These are phyloP conservation scores for Hemisphaericaspora nanyangensis DNA, from an alignment of 805 yeast species.

Conservation along the genomic window DNA sequence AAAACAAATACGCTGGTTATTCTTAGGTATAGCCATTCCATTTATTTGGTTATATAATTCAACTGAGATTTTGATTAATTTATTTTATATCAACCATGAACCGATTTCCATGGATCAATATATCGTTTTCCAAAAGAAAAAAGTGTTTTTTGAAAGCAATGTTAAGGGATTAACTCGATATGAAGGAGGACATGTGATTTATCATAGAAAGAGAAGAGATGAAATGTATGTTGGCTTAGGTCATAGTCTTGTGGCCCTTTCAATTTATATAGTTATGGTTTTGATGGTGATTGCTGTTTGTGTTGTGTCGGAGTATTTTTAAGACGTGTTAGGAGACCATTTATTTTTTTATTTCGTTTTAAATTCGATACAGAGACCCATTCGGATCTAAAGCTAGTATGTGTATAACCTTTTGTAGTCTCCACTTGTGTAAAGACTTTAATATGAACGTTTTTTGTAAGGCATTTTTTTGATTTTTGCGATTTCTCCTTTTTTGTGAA, in stretches of 20 bases:
- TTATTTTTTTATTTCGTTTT: too few species aligned
- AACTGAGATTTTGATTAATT: constrained; percentile 4
- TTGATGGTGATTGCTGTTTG: neutral
- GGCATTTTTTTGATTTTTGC: too few species aligned
- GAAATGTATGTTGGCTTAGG: constrained; percentile 6
- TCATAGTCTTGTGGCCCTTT: constrained; percentile 8
- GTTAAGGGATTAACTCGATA: too few species aligned
- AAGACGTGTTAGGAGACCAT: too few species aligned
- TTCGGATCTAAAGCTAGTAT: too few species aligned
- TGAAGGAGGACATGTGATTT: neutral
- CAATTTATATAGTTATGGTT: constrained; percentile 7
- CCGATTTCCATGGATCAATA: constrained; percentile 10
- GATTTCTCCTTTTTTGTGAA: too few species aligned
- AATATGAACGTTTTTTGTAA: too few species aligned
- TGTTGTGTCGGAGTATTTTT: too few species aligned
- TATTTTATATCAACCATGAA: constrained; percentile 3
- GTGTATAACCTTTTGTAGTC: too few species aligned
- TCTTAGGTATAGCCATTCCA: constrained; percentile 17
- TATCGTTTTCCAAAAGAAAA: constrained; percentile 4
- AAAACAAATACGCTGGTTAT: constrained; percentile 6
- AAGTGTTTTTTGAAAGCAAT: too few species aligned
- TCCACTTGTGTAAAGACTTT: too few species aligned
- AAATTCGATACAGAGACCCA: too few species aligned
- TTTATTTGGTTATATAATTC: constrained; percentile 16
- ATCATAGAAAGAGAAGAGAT: constrained; percentile 6